Evolutionary conservation across 2,329 filamentous ascomycete genomes (phyloP).

Genomic region (Fonsecaea erecta): DNA sequence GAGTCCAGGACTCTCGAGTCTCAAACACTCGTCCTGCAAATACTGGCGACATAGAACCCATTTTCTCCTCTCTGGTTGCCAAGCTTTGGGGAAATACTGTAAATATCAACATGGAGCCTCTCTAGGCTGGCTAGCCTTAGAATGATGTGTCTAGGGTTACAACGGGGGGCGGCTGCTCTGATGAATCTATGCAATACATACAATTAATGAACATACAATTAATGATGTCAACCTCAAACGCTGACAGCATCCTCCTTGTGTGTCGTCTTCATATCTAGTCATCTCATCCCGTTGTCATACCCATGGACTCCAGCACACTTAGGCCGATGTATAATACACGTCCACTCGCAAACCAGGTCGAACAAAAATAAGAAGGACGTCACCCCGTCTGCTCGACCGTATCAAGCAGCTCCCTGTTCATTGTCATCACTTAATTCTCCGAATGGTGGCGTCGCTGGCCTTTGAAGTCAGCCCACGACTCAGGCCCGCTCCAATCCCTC

Average conservation of each 20-base stretch:
- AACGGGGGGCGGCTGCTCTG: no score
- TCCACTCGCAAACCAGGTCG: not conserved
- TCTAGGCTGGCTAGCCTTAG: no score
- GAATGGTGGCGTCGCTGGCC: slow-evolving; percentile 36
- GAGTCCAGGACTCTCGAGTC: no score
- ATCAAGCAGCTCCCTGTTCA: not conserved
- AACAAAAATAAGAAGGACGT: not conserved
- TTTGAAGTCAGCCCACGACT: slow-evolving; percentile 45
- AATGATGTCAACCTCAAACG: no score
- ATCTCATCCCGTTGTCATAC: not conserved
- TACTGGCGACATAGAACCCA: not conserved
- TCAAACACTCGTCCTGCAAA: no score
- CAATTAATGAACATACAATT: no score
- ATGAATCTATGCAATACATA: no score
- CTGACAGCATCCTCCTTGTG: not conserved
- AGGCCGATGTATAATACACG: not conserved
- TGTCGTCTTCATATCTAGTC: not conserved
- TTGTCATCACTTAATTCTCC: slow-evolving; percentile 22
- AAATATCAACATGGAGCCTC: no score
- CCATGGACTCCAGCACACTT: not conserved
- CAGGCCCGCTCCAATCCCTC: slow-evolving; percentile 49
- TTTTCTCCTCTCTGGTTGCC: no score
- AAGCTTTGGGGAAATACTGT: no score
- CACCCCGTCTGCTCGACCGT: not conserved
- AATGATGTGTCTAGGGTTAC: no score